Base-by-base conservation (phyloP, 768 basidiomycete species). In the Polyporus arcularius region DNA sequence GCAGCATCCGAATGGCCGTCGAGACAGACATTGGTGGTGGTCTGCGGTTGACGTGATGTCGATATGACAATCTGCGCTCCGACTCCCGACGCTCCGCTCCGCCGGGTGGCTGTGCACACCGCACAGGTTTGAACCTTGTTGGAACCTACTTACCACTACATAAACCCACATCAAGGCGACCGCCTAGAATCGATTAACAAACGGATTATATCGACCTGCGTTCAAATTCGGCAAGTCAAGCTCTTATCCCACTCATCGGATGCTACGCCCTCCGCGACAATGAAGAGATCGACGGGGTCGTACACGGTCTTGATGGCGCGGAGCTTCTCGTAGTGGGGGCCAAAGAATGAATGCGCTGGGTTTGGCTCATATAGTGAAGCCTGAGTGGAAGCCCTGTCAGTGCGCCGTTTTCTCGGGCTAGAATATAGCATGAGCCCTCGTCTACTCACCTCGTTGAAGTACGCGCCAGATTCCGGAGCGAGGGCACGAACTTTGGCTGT, bases 221-320 rank as follows among this genome's bases (percentile, higher is more conserved):
- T 35, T 50, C 35, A 57, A 4, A 45, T 45, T 52, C 62, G 69
- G 54, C 72, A 72, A 7, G 55, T 67, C 46, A 72, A 53, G 6
- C 46, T 50, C 4, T 56, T 56, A 62, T 80, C 79, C 81, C 82
- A 84, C 2, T 79, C 73, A 15, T 83, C 80, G 2, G 80, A 80
- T 1, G 80, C 82, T 0, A 85, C 80, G 3, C 82, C 84, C 31
- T 72, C 67, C 0, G 67, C 59, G 21, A 83, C 79, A 11, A 83
- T 66, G 65, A 84, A 85, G 15, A 84, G 54, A 18, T 67, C 72
- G 10, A 67, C 55, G 0, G 81, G 78, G 67, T 85, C 83, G 53
- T 82, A 80, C 58, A 68, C 73, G 8, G 56, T 38, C 66, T 84
- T 84, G 68, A 84, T 79, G 1, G 54, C 60, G 61, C 73, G 74